These are phyloP conservation scores for Yarrowia yakushimensis DNA, from an alignment of 805 yeast species.

Conservation along the genomic window DNA sequence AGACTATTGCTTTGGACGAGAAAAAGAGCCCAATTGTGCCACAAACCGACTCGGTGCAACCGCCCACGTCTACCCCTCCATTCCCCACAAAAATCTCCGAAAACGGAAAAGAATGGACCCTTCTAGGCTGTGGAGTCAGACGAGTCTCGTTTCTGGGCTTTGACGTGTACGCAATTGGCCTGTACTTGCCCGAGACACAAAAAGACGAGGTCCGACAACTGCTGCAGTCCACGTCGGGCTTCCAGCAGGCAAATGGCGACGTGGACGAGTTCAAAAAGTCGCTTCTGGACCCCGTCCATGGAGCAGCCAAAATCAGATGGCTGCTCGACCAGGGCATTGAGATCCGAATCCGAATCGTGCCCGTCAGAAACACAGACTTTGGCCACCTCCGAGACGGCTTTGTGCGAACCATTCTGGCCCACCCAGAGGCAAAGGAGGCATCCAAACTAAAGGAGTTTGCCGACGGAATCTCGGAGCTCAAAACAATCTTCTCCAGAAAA, in stretches of 20 bases:
- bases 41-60: constrained; percentile 31
- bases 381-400: constrained; percentile 87
- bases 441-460: constrained; percentile 45
- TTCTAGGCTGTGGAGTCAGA: constrained; percentile 79
- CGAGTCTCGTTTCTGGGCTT: constrained; percentile 76
- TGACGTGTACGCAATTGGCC: constrained; percentile 83
- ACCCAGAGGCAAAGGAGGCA: constrained; percentile 51
- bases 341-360: constrained; percentile 72
- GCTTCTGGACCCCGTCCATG: constrained; percentile 47
- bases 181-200: constrained; percentile 69
- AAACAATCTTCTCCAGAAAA: constrained; percentile 56
- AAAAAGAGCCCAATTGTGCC: not conserved
- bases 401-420: constrained; percentile 70
- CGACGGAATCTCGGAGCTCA: constrained; percentile 66
- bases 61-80: constrained; percentile 38
- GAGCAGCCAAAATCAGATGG: constrained; percentile 52
- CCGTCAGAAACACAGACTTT: constrained; percentile 87
- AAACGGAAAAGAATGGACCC: constrained; percentile 42
- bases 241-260: constrained; percentile 19
- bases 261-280: constrained; percentile 26
- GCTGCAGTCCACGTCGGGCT: constrained; percentile 26
- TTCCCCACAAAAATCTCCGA: constrained; percentile 36
- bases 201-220: constrained; percentile 29
- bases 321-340: constrained; percentile 58
- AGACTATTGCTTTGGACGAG: not conserved